Evolutionary conservation across 164 flowering plant genomes (phyloP), one percentile per base, ranked within the genome.

Genomic region (Vitis rupestris): DNA sequence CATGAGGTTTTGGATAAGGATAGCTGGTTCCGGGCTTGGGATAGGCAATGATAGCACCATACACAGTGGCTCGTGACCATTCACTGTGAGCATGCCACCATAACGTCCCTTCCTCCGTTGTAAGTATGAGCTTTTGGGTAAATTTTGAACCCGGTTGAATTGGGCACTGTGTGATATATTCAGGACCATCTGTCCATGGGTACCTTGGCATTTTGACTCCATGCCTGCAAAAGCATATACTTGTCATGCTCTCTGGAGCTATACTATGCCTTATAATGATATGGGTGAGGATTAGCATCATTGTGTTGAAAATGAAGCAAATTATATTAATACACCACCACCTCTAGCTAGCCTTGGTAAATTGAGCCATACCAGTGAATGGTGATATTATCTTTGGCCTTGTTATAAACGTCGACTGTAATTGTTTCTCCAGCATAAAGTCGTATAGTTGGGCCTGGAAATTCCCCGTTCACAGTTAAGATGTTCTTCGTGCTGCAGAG

Each of bases 31-130:
- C 79, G 1, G 1, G 52, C 48, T 56, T 68, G 0, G 85, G 88
- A 14, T 66, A 68, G 63, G 82, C 19, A 8, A 81, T 10, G n/a
- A 84, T 66, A 8, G 77, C 69, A 0, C 88, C 88, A 67, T 85
- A 71, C 4, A 83, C 78, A 0, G 88, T 85, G 12, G 83, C 84
- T 29, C 91, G 47, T 1, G 76, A 37, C 91, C 91, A 85, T 6
- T 70, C 86, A 31, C 85, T 87, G 37, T 86, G 88, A 8, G 88
- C 90, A 53, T 86, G 90, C 88, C 88, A 86, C 90, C 90, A 86
- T 0, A 87, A 5, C 0, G 90, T 85, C 1, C 90, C 90, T 74
- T 79, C 85, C 47, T 87, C 87, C 0, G 30, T 14, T 0, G 83
- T 66, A 19, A 85, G 61, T 23, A 58, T 56, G 15, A 83, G 47